Conservation (phyloP, 169 alveolate genomes). For the Plasmodium fragile region DNA sequence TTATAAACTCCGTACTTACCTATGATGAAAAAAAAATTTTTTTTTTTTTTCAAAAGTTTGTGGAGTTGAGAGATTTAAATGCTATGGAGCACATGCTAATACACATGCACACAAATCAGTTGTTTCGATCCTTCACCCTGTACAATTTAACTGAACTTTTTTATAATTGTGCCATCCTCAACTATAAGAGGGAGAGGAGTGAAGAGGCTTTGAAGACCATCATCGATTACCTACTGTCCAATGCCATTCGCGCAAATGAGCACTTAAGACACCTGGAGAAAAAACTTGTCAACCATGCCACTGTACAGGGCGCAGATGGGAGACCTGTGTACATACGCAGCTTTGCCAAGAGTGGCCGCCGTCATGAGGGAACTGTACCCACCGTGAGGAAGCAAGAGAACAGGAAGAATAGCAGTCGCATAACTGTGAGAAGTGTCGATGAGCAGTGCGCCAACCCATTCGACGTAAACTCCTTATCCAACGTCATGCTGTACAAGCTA, state of each 20-base stretch:
- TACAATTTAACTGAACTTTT: conserved; percentile 21
- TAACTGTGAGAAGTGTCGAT: not conserved
- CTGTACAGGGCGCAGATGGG: not conserved
- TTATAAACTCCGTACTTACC: conserved; percentile 16
- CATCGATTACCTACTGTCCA: conserved; percentile 16
- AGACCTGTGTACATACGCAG: conserved; percentile 28
- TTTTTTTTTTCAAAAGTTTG: conserved; percentile 44
- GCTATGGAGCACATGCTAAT: conserved; percentile 3
- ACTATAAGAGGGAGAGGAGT: conserved; percentile 16
- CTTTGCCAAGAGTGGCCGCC: not conserved
- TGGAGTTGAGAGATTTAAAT: conserved; percentile 42
- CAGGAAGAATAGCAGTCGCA: not conserved
- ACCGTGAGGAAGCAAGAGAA: not conserved
- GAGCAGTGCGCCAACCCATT: not conserved
- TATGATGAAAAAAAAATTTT: conserved; percentile 1
- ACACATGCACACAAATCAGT: conserved; percentile 13
- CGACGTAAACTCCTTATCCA: conserved; percentile 22
- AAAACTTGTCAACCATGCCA: conserved; percentile 9
- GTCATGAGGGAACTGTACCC: not conserved
- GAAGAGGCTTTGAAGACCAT: not conserved
- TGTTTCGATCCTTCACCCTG: conserved; percentile 6
- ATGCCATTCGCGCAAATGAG: conserved; percentile 24
- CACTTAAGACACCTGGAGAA: conserved; percentile 26
- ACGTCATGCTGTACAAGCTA: conserved; percentile 61
- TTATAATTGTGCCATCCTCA: conserved; percentile 20